These are phyloP conservation scores for Aspergillus incahuasiensis DNA, from an alignment of 495 filamentous ascomycete genomes.

Conservation along the genomic window DNA sequence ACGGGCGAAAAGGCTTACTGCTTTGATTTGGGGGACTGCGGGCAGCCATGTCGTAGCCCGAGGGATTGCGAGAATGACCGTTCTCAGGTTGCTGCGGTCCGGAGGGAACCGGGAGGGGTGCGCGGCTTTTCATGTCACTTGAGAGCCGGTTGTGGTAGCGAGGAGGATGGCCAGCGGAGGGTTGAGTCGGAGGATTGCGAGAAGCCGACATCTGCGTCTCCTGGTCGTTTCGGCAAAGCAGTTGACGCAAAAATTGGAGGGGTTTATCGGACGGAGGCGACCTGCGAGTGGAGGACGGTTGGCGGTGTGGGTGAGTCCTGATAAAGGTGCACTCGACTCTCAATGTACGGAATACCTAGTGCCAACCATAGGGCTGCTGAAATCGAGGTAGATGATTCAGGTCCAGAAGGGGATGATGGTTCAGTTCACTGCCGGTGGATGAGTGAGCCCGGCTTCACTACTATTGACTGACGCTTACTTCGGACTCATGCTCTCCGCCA, in stretches of 20 bases:
- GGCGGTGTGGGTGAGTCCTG: conserved; percentile 4
- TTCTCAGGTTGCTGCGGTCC: conserved; percentile 34
- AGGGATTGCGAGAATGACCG: conserved; percentile 44
- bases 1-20: conserved; percentile 40
- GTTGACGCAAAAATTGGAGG: conserved; percentile 24
- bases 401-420: neutral
- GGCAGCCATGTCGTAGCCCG: conserved; percentile 44
- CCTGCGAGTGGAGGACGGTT: conserved; percentile 8
- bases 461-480: neutral
- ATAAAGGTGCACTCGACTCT: neutral
- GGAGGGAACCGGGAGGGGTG: conserved; percentile 38
- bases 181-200: conserved; percentile 15
- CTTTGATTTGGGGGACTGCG: conserved; percentile 72
- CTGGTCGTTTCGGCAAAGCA: conserved; percentile 15
- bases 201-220: conserved; percentile 23
- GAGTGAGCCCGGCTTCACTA: neutral
- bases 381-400: too few relatives aligned
- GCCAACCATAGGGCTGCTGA: too few relatives aligned
- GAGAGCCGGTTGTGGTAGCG: conserved; percentile 19
- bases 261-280: conserved; percentile 27
- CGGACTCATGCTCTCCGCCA: neutral
- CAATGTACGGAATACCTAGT: too few relatives aligned
- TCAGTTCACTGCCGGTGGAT: neutral
- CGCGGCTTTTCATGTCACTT: conserved; percentile 43
- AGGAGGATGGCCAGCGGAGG: conserved; percentile 19